These are phyloP conservation scores for Vaccinium myrtillus DNA, from an alignment of 148 eudicot genomes.

Conservation along the genomic window DNA sequence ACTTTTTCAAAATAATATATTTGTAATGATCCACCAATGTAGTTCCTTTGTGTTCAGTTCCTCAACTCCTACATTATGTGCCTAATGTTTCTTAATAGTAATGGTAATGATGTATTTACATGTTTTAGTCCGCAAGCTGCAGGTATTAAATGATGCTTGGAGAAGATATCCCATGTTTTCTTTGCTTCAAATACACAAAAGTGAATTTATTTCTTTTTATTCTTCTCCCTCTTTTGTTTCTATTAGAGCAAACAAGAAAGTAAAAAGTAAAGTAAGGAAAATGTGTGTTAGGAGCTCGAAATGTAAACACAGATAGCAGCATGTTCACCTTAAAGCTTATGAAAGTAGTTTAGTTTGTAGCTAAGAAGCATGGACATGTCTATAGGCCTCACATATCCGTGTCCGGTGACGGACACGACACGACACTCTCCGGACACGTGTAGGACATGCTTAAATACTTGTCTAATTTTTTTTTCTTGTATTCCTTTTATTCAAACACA, in stretches of 20 bases:
- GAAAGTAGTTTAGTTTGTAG: not conserved
- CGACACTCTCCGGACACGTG: too few species aligned
- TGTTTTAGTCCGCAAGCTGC: not conserved
- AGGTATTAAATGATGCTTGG: not conserved
- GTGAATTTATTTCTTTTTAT: not conserved
- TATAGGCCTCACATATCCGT: too few species aligned
- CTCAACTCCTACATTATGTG: not conserved
- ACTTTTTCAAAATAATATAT: not conserved
- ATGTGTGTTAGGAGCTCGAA: not conserved
- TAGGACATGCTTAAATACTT: too few species aligned
- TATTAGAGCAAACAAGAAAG: not conserved
- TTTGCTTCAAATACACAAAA: not conserved
- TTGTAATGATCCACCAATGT: not conserved
- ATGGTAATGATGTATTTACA: not conserved
- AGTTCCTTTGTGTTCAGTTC: not conserved
- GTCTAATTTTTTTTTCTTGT: too few species aligned
- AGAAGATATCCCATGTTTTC: constrained; percentile 1
- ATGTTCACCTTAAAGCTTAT: not conserved
- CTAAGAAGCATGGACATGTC: too few species aligned
- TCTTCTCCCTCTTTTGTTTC: not conserved
- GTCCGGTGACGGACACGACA: too few species aligned
- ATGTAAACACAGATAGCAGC: not conserved
- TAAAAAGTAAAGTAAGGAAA: not conserved
- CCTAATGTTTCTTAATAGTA: not conserved
- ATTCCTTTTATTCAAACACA: too few species aligned